Conservation (phyloP, 176 grass and related monocot species). For the Phyllostachys edulis region DNA sequence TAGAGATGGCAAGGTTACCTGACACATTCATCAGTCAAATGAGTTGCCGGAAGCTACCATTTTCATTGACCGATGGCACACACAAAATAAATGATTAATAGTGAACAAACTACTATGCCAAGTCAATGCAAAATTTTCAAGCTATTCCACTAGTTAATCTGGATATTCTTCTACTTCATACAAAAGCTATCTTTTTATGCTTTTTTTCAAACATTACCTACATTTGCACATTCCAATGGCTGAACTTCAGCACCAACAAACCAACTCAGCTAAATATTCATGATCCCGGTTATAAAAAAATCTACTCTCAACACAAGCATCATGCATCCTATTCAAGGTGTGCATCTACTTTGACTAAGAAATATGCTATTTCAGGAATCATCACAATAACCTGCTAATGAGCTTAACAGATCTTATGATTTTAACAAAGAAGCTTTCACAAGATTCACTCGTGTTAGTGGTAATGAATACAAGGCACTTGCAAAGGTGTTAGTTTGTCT, state of each 20-base stretch:
- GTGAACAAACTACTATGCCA: neutral
- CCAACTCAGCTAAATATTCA: neutral
- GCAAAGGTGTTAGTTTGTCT: neutral
- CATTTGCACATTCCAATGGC: neutral
- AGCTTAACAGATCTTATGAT: neutral
- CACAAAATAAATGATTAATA: neutral
- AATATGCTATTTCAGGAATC: neutral
- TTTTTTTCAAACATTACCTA: neutral
- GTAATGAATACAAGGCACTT: neutral
- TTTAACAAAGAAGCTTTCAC: neutral
- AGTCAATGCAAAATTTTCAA: neutral
- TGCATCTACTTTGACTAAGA: neutral
- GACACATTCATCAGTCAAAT: neutral
- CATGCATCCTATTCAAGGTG: neutral
- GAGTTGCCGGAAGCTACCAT: neutral
- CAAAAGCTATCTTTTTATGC: neutral
- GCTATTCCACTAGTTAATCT: neutral
- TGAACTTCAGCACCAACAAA: neutral
- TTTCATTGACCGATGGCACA: neutral
- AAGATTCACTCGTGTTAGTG: neutral
- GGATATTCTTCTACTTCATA: neutral
- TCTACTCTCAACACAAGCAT: neutral
- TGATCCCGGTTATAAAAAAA: neutral
- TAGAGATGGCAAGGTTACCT: neutral
- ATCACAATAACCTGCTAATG: neutral